A percentile compares a stretch with the other conserved stretches of the same genome.
Evolutionary conservation across 2,329 filamentous ascomycete species (phyloP).

Genomic region (Arthrobotrys iridis): DNA sequence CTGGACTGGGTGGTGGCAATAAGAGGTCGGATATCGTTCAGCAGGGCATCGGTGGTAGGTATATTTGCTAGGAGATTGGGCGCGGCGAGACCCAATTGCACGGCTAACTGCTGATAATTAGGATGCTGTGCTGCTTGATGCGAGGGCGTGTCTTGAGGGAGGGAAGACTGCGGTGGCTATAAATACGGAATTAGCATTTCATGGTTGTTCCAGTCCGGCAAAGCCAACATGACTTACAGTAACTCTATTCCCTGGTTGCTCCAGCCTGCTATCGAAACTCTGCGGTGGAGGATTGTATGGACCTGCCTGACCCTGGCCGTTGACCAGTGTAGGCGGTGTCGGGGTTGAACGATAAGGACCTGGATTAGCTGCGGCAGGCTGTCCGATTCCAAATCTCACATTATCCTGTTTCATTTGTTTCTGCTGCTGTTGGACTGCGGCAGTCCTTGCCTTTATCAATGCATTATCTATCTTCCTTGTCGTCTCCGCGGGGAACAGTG

Average conservation of each 20-base stretch:
- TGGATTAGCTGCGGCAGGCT: slow-evolving; percentile 24
- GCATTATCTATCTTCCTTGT: slow-evolving; percentile 94
- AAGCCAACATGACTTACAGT: slow-evolving; percentile 2
- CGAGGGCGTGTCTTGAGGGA: slow-evolving; percentile 15
- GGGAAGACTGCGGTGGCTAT: slow-evolving; percentile 16
- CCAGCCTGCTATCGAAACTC: slow-evolving; percentile 14
- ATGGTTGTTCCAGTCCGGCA: background rate
- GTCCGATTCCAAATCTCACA: slow-evolving; percentile 35
- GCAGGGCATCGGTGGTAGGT: slow-evolving; percentile 75
- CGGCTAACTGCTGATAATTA: slow-evolving; percentile 58
- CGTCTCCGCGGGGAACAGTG: slow-evolving; percentile 87
- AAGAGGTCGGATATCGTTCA: slow-evolving; percentile 81
- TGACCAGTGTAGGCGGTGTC: slow-evolving; percentile 26
- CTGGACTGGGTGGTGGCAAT: slow-evolving; percentile 77
- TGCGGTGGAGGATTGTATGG: slow-evolving; percentile 38
- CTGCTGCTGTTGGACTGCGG: slow-evolving; percentile 64
- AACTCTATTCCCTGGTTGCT: slow-evolving; percentile 14
- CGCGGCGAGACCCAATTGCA: slow-evolving; percentile 57
- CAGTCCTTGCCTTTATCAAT: slow-evolving; percentile 80
- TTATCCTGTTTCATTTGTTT: slow-evolving; percentile 61
- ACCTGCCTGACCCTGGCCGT: slow-evolving; percentile 39
- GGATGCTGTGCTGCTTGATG: slow-evolving; percentile 5
- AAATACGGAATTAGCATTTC: background rate
- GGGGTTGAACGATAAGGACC: slow-evolving; percentile 58
- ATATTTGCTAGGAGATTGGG: slow-evolving; percentile 60